Evolutionary conservation across 805 yeast genomes (phyloP), one percentile per base, ranked within the genome.

Genomic region (Soucietia sequanensis): DNA sequence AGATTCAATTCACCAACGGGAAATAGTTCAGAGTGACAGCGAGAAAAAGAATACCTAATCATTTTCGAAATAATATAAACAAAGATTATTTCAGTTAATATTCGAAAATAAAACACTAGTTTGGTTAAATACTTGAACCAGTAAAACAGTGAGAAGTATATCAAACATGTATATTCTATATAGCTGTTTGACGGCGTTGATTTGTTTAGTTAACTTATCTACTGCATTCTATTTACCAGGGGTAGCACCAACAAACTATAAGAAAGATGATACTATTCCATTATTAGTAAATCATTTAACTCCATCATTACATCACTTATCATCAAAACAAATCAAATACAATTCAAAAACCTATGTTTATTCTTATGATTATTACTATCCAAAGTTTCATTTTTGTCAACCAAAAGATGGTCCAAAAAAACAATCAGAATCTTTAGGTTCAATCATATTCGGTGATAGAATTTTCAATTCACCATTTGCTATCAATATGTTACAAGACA

Each of bases 381-480:
- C 81, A 22, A 78, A 80, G 45, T 82, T 93, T 54, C 87, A 84
- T 52, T 87, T 90, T 60, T 93, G 99, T 62, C 56, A 60, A 38
- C 98, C 98, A 1, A 58, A 63, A 37, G 78, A 65, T 18, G 88
- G 86, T 1, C 69, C 78, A 12, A 52, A 62, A 48, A 83, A 83
- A 49, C 95, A 88, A 57, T 79, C 86, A 44, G 98, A 89, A 62
- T 82, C 95, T 8, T 71, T 93, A 34, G 99, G 99, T 6, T 82
- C 97, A 2, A 83, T 93, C 46, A 75, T 93, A 39, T 89, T 93
- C 58, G 99, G 99, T 44, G 99, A 93, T 62, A 75, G 99, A 56
- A 89, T 93, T 44, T 89, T 85, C 70, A 81, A 86, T 52, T 89
- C 98, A 7, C 97, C 98, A 5, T 88, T 86, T 52, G 77, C 81